Evolutionary conservation across 768 basidiomycete species (phyloP), one percentile per base, ranked within the genome.

Genomic region (Pleurotus tuber-regium): DNA sequence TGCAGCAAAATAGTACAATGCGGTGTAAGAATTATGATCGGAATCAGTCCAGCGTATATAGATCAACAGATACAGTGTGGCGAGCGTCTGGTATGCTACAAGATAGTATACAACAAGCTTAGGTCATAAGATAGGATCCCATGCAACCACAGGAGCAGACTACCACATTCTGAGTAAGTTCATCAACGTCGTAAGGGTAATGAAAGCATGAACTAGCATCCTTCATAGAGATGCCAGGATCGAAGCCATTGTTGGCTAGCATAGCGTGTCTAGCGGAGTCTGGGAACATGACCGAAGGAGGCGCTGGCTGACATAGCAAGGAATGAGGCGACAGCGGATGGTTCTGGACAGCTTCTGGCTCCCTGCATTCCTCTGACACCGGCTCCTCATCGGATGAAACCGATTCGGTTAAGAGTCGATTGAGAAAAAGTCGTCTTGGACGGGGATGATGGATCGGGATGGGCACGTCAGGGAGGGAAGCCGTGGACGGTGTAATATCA

Each of bases 371-470:
- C 24, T 33, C n/a, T 35, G 46, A 28, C n/a, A 19, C 50, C 39
- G 26, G 43, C 19, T 62, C 64, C 21, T 74, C 74, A 57, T 69
- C 71, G 35, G 69, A 71, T 25, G 66, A 67, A 28, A 73, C 74
- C 46, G 75, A 60, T 56, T 70, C 59, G 28, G 71, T 71, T 24
- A 77, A 66, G 31, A 71, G 71, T 11, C 75, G 63, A 54, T 75
- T 77, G 30, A 73, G 72, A 60, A 77, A 75, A 39, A 62, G 68
- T 50, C 74, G 71, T 40, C 64, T 71, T 51, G 75, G 75, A 38
- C 74, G 74, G 38, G 75, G 75, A 57, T 77, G 75, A 62, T 72
- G 72, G 25, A 77, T 61, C 48, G 69, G 66, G 48, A 74, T 63
- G 19, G 65, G 61, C 21, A 55, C 54, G 25, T 59, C 53, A 44